Conservation (phyloP, 495 filamentous ascomycete species). For the Lasiosphaeria ovina region DNA sequence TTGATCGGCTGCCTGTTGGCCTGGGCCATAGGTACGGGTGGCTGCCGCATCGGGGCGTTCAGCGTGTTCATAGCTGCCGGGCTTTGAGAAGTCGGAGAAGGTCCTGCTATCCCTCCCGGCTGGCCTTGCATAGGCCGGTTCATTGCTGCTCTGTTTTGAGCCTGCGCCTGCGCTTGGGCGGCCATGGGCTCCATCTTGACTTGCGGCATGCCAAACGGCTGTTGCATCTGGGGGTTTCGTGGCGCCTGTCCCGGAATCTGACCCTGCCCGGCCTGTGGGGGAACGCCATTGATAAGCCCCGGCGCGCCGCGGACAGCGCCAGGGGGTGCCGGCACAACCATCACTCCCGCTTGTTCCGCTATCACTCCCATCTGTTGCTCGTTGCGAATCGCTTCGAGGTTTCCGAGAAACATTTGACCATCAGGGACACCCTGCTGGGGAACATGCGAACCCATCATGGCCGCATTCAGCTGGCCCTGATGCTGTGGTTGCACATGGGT, state of each 20-base stretch:
- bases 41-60: slow-evolving; percentile 47
- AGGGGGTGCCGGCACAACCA: slow-evolving; percentile 49
- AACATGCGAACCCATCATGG: slow-evolving; percentile 31
- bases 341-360: slow-evolving; percentile 48
- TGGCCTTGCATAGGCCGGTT: slow-evolving; percentile 46
- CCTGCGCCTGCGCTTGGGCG: slow-evolving; percentile 37
- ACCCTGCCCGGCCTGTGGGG: slow-evolving; percentile 33
- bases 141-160: slow-evolving; percentile 23
- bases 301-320: slow-evolving; percentile 45
- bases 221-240: slow-evolving; percentile 36
- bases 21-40: slow-evolving; percentile 43
- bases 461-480: slow-evolving; percentile 39
- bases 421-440: slow-evolving; percentile 37
- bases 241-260: slow-evolving; percentile 35
- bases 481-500: slow-evolving; percentile 27
- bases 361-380: slow-evolving; percentile 46
- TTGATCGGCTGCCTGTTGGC: slow-evolving; percentile 36
- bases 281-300: slow-evolving; percentile 39
- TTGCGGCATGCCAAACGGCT: slow-evolving; percentile 39
- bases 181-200: slow-evolving; percentile 40
- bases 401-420: slow-evolving; percentile 38
- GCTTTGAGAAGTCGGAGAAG: slow-evolving; percentile 47
- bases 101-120: slow-evolving; percentile 42
- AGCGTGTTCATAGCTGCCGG: slow-evolving; percentile 48
- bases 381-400: slow-evolving; percentile 49